Evolutionary conservation across 352 stramenopile genomes (phyloP).

Genomic region (Phytophthora cryptogea): DNA sequence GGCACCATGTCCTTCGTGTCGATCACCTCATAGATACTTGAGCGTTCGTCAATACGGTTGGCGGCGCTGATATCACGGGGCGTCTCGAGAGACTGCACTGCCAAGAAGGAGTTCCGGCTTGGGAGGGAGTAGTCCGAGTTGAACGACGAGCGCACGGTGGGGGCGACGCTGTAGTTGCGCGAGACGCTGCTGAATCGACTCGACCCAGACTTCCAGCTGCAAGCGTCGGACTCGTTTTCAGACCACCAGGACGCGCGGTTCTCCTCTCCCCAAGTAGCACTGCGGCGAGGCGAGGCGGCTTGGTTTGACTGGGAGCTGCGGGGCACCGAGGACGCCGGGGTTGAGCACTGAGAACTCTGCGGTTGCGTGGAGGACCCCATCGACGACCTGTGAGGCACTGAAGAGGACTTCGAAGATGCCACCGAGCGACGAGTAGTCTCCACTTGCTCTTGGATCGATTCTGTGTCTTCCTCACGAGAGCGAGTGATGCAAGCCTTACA

Average conservation of each 20-base stretch:
- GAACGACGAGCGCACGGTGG: slow-evolving; percentile 39
- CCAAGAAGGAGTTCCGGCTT: slow-evolving; percentile 38
- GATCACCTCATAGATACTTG: slow-evolving; percentile 46
- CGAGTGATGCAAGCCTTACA: slow-evolving; percentile 61
- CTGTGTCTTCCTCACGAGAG: slow-evolving; percentile 43
- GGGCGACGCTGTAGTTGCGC: slow-evolving; percentile 33
- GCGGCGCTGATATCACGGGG: slow-evolving; percentile 19
- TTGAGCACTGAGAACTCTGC: slow-evolving; percentile 16
- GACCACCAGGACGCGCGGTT: slow-evolving; percentile 48
- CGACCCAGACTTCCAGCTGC: slow-evolving; percentile 43
- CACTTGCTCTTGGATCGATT: slow-evolving; percentile 20
- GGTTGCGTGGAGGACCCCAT: slow-evolving; percentile 29
- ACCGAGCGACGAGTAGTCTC: slow-evolving; percentile 19
- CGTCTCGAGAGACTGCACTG: slow-evolving; percentile 29
- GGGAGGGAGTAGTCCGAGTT: slow-evolving; percentile 30
- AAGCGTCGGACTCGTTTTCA: slow-evolving; percentile 40
- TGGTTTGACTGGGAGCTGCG: slow-evolving; percentile 14
- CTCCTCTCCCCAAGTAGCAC: slow-evolving; percentile 30
- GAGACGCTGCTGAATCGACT: slow-evolving; percentile 41
- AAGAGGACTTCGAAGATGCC: slow-evolving; percentile 27
- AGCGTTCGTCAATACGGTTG: slow-evolving; percentile 33
- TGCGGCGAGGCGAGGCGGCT: slow-evolving; percentile 18
- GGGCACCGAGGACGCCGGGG: slow-evolving; percentile 20
- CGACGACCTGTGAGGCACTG: slow-evolving; percentile 21
- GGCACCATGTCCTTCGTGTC: slow-evolving; percentile 46